A percentile compares a stretch with the other conserved stretches of the same genome.
These are phyloP conservation scores for Citrullus colocynthis DNA, from an alignment of 306 rosid species.

Conservation along the genomic window DNA sequence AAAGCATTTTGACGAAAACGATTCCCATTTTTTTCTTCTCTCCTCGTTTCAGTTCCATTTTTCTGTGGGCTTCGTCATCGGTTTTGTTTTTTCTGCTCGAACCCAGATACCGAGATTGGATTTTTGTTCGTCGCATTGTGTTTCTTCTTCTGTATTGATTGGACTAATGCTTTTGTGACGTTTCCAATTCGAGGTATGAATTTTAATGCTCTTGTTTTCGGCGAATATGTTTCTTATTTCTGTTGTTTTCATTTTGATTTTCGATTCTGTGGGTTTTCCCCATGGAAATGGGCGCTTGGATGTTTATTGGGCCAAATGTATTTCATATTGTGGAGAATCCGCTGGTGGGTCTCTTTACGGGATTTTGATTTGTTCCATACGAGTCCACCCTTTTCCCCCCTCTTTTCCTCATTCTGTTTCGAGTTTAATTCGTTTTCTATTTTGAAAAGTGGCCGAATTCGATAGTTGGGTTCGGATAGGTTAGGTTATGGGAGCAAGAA, in stretches of 20 bases:
- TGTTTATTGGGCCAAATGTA: background rate
- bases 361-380: background rate
- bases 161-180: background rate
- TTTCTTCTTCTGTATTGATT: background rate
- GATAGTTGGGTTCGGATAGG: background rate
- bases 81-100: background rate
- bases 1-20: background rate
- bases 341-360: background rate
- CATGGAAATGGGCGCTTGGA: background rate
- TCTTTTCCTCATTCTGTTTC: background rate
- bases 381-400: too few species aligned
- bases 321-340: background rate
- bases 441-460: background rate
- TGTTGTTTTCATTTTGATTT: background rate
- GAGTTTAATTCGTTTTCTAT: background rate
- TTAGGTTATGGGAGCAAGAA: background rate
- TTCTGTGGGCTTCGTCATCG: background rate
- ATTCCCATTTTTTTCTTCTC: background rate
- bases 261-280: background rate
- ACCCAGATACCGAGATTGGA: background rate
- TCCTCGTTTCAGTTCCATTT: background rate
- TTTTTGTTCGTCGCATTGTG: background rate
- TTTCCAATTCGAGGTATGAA: background rate
- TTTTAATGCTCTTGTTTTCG: background rate
- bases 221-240: background rate